Evolutionary conservation across 768 basidiomycete genomes (phyloP).

Genomic region (Collybiopsis confluens): DNA sequence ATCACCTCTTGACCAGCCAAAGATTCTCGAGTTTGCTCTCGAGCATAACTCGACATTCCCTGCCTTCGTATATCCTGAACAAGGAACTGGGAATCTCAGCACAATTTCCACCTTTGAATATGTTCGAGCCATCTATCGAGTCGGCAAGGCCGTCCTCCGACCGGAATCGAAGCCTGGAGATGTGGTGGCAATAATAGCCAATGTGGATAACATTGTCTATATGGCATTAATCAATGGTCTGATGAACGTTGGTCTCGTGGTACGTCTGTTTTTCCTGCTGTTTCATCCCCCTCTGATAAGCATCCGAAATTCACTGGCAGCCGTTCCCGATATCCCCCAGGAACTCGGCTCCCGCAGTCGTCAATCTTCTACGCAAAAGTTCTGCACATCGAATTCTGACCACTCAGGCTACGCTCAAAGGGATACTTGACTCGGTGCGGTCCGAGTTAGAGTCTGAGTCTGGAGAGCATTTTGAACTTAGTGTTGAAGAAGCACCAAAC

Average conservation of each 20-base stretch:
- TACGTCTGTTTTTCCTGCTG: too few species aligned
- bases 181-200: slow-evolving; percentile 21
- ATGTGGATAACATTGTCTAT: slow-evolving; percentile 16
- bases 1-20: slow-evolving; percentile 14
- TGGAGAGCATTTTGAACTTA: slow-evolving; percentile 18
- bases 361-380: slow-evolving; percentile 31
- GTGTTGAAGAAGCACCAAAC: slow-evolving; percentile 28
- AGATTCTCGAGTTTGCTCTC: slow-evolving; percentile 20
- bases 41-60: slow-evolving; percentile 13
- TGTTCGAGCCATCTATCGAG: slow-evolving; percentile 21
- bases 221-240: slow-evolving; percentile 18
- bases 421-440: slow-evolving; percentile 25
- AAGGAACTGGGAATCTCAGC: slow-evolving; percentile 2
- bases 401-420: slow-evolving; percentile 23
- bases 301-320: too few species aligned
- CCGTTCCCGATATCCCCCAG: slow-evolving; percentile 38
- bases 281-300: too few species aligned
- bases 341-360: slow-evolving; percentile 30
- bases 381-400: slow-evolving; percentile 34
- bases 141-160: slow-evolving; percentile 14
- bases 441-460: slow-evolving; percentile 18
- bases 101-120: slow-evolving; percentile 21
- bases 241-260: slow-evolving; percentile 17
- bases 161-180: slow-evolving; percentile 11
- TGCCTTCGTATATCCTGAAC: slow-evolving; percentile 14